A percentile compares a stretch with the other conserved stretches of the same genome.
Conservation (phyloP, 495 filamentous ascomycete genomes). For the Tetracladium setigerum region DNA sequence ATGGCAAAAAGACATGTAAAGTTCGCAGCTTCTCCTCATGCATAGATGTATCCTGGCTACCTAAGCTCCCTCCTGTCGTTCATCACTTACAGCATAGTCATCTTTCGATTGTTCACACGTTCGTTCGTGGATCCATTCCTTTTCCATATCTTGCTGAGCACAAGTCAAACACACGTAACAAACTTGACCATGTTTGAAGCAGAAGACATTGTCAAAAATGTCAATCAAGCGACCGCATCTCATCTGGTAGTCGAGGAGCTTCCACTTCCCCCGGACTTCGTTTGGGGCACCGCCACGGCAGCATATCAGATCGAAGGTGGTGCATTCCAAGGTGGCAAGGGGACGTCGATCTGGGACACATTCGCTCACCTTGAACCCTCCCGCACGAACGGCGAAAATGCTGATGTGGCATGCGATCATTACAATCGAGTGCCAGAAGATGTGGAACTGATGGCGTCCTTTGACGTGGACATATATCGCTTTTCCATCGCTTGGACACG, state of each 20-base stretch:
- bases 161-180: too few relatives aligned
- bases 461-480: conserved; percentile 55
- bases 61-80: too few relatives aligned
- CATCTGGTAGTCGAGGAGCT: conserved; percentile 1
- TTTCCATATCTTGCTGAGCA: too few relatives aligned
- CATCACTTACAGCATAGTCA: too few relatives aligned
- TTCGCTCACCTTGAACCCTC: conserved; percentile 64
- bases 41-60: too few relatives aligned
- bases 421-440: conserved; percentile 64
- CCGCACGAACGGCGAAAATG: conserved; percentile 58
- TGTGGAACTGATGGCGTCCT: conserved; percentile 58
- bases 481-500: conserved; percentile 70
- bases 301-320: conserved; percentile 69
- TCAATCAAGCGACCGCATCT: neutral
- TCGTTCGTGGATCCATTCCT: too few relatives aligned
- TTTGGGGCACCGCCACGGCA: conserved; percentile 38
- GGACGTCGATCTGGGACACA: conserved; percentile 68
- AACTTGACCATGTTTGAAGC: conserved; percentile 3
- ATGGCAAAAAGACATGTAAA: too few relatives aligned
- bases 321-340: conserved; percentile 56
- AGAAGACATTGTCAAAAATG: neutral
- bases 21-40: too few relatives aligned
- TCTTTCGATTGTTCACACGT: too few relatives aligned
- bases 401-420: conserved; percentile 63
- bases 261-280: conserved; percentile 29